A percentile compares a stretch with the other conserved stretches of the same genome.
phyloP scores from a whole-genome alignment of 495 filamentous ascomycete genomes.

The Xylaria palmicola region DNA sequence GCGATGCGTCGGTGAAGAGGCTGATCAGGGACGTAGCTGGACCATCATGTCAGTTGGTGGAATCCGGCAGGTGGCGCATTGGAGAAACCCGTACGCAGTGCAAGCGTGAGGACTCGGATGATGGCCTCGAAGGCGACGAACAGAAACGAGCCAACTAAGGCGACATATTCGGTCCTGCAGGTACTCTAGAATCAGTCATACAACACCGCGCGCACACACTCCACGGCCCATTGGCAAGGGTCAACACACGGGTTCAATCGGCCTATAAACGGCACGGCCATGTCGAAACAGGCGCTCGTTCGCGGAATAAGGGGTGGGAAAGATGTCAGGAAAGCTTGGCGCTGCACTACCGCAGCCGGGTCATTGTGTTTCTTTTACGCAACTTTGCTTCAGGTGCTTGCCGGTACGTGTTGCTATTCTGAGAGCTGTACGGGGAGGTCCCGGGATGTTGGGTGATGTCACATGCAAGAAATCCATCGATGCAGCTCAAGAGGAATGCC shows the following conservation, averaged over 20 bases:
- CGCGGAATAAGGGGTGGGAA: conserved; percentile 9
- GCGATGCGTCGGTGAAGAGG: conserved; percentile 80
- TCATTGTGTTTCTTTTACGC: conserved; percentile 21
- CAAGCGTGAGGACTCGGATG: conserved; percentile 84
- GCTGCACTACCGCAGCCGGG: conserved; percentile 22
- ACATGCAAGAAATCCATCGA: conserved; percentile 20
- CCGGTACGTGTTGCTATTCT: neutral
- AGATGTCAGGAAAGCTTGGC: conserved; percentile 15
- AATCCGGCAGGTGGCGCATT: neutral
- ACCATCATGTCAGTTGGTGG: conserved; percentile 23
- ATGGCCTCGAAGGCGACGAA: conserved; percentile 78
- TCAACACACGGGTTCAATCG: conserved; percentile 69
- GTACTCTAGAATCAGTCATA: neutral
- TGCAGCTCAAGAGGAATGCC: neutral
- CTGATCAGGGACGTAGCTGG: conserved; percentile 73
- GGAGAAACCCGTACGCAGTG: conserved; percentile 67
- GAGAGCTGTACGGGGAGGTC: neutral
- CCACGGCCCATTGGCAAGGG: neutral
- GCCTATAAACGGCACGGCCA: conserved; percentile 79
- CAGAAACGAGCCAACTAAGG: conserved; percentile 76
- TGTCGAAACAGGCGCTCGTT: conserved; percentile 42
- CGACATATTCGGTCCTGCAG: conserved; percentile 75
- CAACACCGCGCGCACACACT: neutral
- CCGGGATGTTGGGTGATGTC: conserved; percentile 19
- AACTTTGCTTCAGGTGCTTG: neutral